phyloP scores from a whole-genome alignment of 108 stramenopile species.

The Discostella stelligeroides region DNA sequence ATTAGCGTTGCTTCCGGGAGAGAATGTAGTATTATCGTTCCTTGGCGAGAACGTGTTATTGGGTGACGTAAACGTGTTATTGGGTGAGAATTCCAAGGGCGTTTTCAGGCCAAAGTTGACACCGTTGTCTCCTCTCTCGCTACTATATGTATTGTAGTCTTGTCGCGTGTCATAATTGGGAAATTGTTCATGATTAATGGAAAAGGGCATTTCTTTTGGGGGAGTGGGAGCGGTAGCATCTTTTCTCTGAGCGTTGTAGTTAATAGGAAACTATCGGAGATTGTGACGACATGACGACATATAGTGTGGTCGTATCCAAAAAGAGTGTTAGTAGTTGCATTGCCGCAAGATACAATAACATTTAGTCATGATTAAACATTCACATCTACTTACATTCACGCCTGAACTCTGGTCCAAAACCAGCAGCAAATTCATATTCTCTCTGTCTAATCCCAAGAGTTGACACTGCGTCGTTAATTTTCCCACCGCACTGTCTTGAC shows the following conservation, averaged over 20 bases:
- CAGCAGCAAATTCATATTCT: constrained; percentile 60
- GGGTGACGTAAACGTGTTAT: no score
- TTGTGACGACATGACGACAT: no score
- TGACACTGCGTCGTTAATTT: constrained; percentile 66
- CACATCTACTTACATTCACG: constrained; percentile 15
- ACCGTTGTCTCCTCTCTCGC: constrained; percentile 17
- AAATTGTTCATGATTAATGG: constrained; percentile 5
- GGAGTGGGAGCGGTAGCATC: constrained; percentile 6
- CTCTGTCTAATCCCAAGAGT: constrained; percentile 64
- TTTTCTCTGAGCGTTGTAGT: constrained; percentile 9
- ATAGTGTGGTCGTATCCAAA: no score
- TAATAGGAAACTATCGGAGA: constrained; percentile 21
- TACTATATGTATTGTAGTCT: background rate
- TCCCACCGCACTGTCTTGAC: constrained; percentile 24
- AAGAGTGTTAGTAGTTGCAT: background rate
- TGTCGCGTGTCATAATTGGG: constrained; percentile 3
- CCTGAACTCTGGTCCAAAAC: constrained; percentile 37
- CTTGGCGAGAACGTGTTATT: background rate
- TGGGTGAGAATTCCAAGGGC: constrained; percentile 14
- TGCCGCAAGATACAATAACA: background rate
- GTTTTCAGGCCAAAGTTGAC: constrained; percentile 38
- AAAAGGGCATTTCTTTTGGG: constrained; percentile 1
- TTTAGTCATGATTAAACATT: background rate
- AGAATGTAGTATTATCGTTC: background rate
- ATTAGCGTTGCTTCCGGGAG: no score